A percentile compares a stretch with the other conserved stretches of the same genome.
Conservation (phyloP, 2,329 filamentous ascomycete genomes). For the Diatrype stigma region DNA sequence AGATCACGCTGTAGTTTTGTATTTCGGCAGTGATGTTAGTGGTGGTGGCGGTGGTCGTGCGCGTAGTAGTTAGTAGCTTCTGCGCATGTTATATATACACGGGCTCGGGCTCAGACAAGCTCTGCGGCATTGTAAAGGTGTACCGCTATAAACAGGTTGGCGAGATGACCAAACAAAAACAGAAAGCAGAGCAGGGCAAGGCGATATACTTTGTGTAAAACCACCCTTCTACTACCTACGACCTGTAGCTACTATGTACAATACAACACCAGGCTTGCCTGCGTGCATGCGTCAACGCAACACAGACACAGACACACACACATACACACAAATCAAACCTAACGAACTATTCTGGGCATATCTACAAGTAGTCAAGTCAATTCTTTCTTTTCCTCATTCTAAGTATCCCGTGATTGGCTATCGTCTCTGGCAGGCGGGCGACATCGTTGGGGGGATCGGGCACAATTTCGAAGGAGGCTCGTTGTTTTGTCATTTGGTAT, state of each 20-base stretch:
- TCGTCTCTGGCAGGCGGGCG: too few relatives aligned
- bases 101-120: too few relatives aligned
- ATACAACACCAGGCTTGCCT: constrained; percentile 22
- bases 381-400: too few relatives aligned
- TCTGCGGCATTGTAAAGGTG: too few relatives aligned
- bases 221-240: neutral
- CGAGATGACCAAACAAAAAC: constrained; percentile 9
- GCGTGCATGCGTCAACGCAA: neutral
- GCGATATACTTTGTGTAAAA: neutral
- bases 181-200: neutral
- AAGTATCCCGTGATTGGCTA: too few relatives aligned
- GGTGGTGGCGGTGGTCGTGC: too few relatives aligned
- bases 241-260: constrained; percentile 33
- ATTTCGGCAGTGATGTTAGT: too few relatives aligned
- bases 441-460: neutral
- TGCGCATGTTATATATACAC: too few relatives aligned
- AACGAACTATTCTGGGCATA: too few relatives aligned
- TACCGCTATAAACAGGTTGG: constrained; percentile 15
- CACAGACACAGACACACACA: too few relatives aligned
- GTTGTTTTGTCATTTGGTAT: constrained; percentile 23
- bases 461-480: constrained; percentile 7
- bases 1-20: constrained; percentile 79
- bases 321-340: too few relatives aligned
- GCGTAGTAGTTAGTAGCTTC: too few relatives aligned
- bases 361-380: neutral